A percentile compares a stretch with the other conserved stretches of the same genome.
Conservation (phyloP, 257 asterid species). For the Solanum phureja region DNA sequence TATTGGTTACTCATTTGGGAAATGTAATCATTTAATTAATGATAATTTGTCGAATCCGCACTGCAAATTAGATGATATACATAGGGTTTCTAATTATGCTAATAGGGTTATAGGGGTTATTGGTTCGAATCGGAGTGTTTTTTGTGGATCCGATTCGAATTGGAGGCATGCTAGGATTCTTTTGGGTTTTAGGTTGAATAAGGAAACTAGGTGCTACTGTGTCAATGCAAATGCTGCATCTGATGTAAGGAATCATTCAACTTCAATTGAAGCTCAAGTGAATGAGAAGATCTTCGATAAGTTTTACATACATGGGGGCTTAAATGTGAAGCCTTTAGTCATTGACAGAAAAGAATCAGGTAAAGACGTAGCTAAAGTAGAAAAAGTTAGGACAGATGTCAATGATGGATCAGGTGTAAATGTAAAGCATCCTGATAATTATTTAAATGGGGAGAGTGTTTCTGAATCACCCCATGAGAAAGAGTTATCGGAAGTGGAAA, state of each 20-base stretch:
- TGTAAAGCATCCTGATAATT: constrained; percentile 7
- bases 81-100: constrained; percentile 4
- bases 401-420: constrained; percentile 15
- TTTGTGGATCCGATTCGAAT: constrained; percentile 41
- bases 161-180: constrained; percentile 36
- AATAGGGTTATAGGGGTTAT: constrained; percentile 17
- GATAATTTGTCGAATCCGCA: constrained; percentile 36
- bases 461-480: constrained; percentile 17
- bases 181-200: constrained; percentile 20
- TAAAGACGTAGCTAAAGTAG: constrained; percentile 1
- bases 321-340: constrained; percentile 47
- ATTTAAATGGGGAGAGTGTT: constrained; percentile 9
- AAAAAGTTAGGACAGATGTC: background rate
- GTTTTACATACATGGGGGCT: constrained; percentile 51
- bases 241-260: constrained; percentile 48
- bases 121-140: constrained; percentile 32
- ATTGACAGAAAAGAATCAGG: constrained; percentile 30
- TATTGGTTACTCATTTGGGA: constrained; percentile 35
- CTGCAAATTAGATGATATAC: constrained; percentile 12
- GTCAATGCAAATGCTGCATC: constrained; percentile 52
- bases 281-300: constrained; percentile 44
- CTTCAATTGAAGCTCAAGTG: constrained; percentile 39
- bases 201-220: constrained; percentile 6
- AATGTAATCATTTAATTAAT: constrained; percentile 11
- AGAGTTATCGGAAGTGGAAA: constrained; percentile 43